These are phyloP conservation scores for Mrakiaceae sp. DNA, from an alignment of 1,284 basidiomycete species.

Conservation along the genomic window DNA sequence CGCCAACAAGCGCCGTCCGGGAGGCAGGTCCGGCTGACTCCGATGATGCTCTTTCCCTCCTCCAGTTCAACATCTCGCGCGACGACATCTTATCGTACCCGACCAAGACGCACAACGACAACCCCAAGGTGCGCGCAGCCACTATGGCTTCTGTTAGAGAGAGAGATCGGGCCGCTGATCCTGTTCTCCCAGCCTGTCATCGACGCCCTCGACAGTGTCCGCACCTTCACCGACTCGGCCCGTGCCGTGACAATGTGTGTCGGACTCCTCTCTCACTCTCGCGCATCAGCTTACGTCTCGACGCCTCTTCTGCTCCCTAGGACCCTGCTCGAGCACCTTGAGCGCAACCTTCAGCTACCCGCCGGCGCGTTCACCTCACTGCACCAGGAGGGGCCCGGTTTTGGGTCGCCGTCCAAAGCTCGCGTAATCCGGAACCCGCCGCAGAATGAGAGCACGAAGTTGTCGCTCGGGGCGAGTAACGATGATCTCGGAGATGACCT, in stretches of 20 bases:
- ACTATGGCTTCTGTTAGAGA: too few species aligned
- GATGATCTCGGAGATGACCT: neutral
- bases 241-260: slow-evolving; percentile 1
- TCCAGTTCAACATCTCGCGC: slow-evolving; percentile 10
- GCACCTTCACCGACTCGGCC: neutral
- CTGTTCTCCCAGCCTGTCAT: neutral
- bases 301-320: neutral
- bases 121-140: neutral
- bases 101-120: neutral
- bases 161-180: neutral
- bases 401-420: slow-evolving; percentile 7
- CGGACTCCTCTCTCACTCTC: neutral
- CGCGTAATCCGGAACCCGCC: slow-evolving; percentile 15
- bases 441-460: neutral
- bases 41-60: neutral
- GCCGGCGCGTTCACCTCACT: neutral
- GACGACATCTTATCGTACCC: slow-evolving; percentile 15
- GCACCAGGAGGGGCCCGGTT: slow-evolving; percentile 6
- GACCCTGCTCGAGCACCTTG: slow-evolving; percentile 8
- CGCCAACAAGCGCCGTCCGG: neutral
- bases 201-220: neutral
- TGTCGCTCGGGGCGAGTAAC: slow-evolving; percentile 9
- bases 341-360: slow-evolving; percentile 3
- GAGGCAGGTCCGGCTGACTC: neutral
- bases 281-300: neutral